phyloP scores from a whole-genome alignment of 345 rosid species.

The Aquilaria sinensis region DNA sequence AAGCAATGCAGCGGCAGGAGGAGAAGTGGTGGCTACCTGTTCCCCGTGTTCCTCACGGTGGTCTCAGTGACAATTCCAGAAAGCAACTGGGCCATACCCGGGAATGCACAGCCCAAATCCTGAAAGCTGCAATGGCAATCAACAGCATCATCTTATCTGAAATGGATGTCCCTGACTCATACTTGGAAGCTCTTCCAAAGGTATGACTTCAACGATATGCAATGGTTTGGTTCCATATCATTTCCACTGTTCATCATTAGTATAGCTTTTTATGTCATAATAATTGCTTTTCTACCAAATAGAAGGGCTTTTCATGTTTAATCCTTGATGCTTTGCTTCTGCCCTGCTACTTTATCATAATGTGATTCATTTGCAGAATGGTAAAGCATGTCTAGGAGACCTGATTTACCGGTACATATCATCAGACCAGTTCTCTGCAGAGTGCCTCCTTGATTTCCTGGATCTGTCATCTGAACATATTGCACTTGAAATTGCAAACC shows the following conservation, averaged over 20 bases:
- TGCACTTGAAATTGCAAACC: constrained; percentile 85
- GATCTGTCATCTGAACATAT: constrained; percentile 86
- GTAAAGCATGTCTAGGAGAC: constrained; percentile 83
- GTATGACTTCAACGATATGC: constrained; percentile 20
- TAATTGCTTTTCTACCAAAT: too few relatives aligned
- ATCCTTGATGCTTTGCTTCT: background rate
- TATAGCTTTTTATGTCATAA: too few relatives aligned
- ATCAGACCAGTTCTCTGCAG: constrained; percentile 79
- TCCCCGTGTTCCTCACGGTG: constrained; percentile 80
- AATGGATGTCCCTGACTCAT: constrained; percentile 92
- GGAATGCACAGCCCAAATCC: constrained; percentile 75
- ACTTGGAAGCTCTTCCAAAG: constrained; percentile 86
- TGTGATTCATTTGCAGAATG: constrained; percentile 51
- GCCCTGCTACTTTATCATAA: background rate
- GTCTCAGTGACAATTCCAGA: constrained; percentile 73
- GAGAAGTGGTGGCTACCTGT: constrained; percentile 99
- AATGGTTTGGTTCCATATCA: background rate
- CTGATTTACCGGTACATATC: constrained; percentile 73
- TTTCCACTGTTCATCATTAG: too few relatives aligned
- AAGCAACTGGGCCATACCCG: constrained; percentile 68
- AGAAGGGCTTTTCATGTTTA: background rate
- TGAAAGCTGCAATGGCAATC: constrained; percentile 97
- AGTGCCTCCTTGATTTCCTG: constrained; percentile 79
- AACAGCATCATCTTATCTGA: constrained; percentile 62
- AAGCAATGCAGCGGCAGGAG: constrained; percentile 73